A percentile compares a stretch with the other conserved stretches of the same genome.
Evolutionary conservation across 2,329 filamentous ascomycete genomes (phyloP).

Genomic region (Colletotrichum endophyticum): DNA sequence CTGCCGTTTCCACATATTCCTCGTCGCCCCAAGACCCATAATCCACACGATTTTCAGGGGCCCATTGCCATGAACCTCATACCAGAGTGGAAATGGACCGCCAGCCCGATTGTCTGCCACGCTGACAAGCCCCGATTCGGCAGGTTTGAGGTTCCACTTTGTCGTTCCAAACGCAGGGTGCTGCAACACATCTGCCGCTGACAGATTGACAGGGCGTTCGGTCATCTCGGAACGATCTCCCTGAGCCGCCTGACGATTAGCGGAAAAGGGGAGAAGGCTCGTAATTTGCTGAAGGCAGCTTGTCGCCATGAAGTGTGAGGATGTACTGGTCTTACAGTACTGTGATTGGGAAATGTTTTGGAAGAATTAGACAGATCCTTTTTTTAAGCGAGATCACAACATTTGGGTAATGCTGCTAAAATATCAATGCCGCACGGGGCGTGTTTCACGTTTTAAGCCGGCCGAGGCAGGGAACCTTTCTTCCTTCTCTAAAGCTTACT

Average conservation of each 20-base stretch:
- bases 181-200: neutral
- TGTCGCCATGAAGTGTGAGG: neutral
- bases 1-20: slow-evolving; percentile 53
- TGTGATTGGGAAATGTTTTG: neutral
- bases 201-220: neutral
- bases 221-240: neutral
- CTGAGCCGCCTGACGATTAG: neutral
- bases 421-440: neutral
- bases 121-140: neutral
- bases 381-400: neutral
- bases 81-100: slow-evolving; percentile 3
- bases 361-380: neutral
- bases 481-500: neutral
- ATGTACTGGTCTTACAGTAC: neutral
- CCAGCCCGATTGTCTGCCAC: neutral
- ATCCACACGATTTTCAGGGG: slow-evolving; percentile 5
- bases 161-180: slow-evolving; percentile 3
- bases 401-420: neutral
- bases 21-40: slow-evolving; percentile 7
- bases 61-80: slow-evolving; percentile 1
- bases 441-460: neutral
- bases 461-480: neutral
- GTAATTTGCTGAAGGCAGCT: neutral
- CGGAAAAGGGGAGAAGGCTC: neutral
- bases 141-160: neutral